phyloP scores from a whole-genome alignment of 768 basidiomycete genomes.

The Trametes cubensis region DNA sequence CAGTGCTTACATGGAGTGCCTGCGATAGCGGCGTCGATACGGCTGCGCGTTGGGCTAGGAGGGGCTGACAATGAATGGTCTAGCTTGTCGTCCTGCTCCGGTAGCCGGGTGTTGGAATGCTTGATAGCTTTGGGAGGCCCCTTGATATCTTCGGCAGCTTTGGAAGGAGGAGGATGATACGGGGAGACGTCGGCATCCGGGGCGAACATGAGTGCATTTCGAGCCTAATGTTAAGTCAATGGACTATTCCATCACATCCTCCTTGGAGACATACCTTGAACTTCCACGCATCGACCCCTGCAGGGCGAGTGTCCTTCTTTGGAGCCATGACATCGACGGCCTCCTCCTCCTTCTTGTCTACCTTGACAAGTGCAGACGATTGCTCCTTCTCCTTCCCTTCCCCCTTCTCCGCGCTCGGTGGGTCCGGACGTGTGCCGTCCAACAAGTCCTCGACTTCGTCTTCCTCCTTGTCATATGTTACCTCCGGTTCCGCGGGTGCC shows the following conservation, averaged over 20 bases:
- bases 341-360: slow-evolving; percentile 28
- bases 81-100: slow-evolving; percentile 63
- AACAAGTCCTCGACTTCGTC: slow-evolving; percentile 32
- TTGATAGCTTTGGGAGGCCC: slow-evolving; percentile 66
- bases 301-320: slow-evolving; percentile 68
- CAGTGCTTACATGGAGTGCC: slow-evolving; percentile 81
- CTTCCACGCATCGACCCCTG: slow-evolving; percentile 79
- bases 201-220: slow-evolving; percentile 94
- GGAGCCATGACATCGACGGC: slow-evolving; percentile 79
- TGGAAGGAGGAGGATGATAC: slow-evolving; percentile 51
- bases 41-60: slow-evolving; percentile 87
- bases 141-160: slow-evolving; percentile 33
- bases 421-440: slow-evolving; percentile 12
- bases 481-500: slow-evolving; percentile 35
- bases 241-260: slow-evolving; percentile 7
- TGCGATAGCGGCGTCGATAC: slow-evolving; percentile 89
- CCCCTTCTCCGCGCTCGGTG: slow-evolving; percentile 8
- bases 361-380: slow-evolving; percentile 12
- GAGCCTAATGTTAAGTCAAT: slow-evolving; percentile 54
- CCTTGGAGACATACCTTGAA: slow-evolving; percentile 60
- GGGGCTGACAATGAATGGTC: slow-evolving; percentile 57
- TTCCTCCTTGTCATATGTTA: slow-evolving; percentile 32
- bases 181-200: slow-evolving; percentile 90
- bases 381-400: slow-evolving; percentile 26
- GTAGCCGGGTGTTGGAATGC: slow-evolving; percentile 80